phyloP scores from a whole-genome alignment of 1,284 basidiomycete genomes.

The Boletus hoseneyae region DNA sequence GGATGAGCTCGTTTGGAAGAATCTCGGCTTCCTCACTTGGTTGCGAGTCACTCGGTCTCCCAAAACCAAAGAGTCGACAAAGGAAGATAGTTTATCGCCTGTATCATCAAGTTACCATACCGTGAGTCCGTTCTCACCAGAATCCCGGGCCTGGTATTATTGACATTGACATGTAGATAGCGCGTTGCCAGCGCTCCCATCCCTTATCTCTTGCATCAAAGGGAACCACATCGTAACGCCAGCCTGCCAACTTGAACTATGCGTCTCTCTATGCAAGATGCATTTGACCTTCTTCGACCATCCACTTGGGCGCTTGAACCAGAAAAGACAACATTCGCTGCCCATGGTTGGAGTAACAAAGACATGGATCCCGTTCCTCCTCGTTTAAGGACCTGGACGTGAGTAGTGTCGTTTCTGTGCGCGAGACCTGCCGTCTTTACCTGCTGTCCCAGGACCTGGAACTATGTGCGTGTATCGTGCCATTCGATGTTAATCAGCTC shows the following conservation, averaged over 20 bases:
- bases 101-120: too few species aligned
- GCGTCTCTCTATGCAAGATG: slow-evolving; percentile 8
- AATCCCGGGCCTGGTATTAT: not conserved
- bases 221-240: not conserved
- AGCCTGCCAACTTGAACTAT: slow-evolving; percentile 10
- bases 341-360: slow-evolving; percentile 63
- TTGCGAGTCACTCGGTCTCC: too few species aligned
- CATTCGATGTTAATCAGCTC: not conserved
- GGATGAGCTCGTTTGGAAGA: too few species aligned
- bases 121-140: too few species aligned
- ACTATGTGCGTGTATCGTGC: slow-evolving; percentile 22
- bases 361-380: slow-evolving; percentile 77
- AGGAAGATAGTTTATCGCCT: too few species aligned
- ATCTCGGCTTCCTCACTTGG: too few species aligned
- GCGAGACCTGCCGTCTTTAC: not conserved
- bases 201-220: slow-evolving; percentile 15
- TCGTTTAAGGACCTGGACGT: slow-evolving; percentile 56
- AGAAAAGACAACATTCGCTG: slow-evolving; percentile 44
- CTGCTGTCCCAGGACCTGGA: slow-evolving; percentile 21
- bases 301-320: slow-evolving; percentile 46
- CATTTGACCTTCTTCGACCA: slow-evolving; percentile 24
- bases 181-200: not conserved
- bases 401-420: slow-evolving; percentile 10
- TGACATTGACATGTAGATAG: slow-evolving; percentile 1
- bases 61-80: too few species aligned